A percentile compares a stretch with the other conserved stretches of the same genome.
Evolutionary conservation across 2,329 filamentous ascomycete species (phyloP).

Genomic region (Metarhizium guizhouense): DNA sequence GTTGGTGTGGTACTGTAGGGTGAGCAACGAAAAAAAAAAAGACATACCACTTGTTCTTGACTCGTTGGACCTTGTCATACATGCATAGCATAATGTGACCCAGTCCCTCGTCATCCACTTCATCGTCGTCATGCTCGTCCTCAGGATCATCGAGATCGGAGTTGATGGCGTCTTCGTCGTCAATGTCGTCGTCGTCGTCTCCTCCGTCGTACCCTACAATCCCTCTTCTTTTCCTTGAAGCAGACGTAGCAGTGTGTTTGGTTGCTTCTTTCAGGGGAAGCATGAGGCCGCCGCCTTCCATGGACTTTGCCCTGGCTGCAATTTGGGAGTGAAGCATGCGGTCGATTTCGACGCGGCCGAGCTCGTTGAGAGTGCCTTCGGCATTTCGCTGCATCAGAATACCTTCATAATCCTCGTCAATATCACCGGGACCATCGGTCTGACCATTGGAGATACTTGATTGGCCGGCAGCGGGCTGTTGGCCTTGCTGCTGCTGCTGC

Average conservation of each 20-base stretch:
- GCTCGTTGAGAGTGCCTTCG: constrained; percentile 43
- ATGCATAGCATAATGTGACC: constrained; percentile 96
- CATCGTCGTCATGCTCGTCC: constrained; percentile 73
- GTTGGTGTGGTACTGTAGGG: no score
- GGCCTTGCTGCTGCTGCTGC: constrained; percentile 20
- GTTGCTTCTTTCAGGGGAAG: constrained; percentile 54
- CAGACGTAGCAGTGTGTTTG: constrained; percentile 16
- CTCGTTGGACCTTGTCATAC: constrained; percentile 97
- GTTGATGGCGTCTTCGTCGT: constrained; percentile 94
- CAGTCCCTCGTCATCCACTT: constrained; percentile 76
- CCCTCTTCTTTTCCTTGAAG: constrained; percentile 17
- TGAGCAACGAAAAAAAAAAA: no score
- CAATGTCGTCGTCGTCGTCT: constrained; percentile 49
- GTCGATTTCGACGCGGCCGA: constrained; percentile 57
- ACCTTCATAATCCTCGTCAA: constrained; percentile 46
- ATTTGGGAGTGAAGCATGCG: constrained; percentile 60
- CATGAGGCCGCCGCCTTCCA: constrained; percentile 72
- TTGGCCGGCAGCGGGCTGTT: neutral
- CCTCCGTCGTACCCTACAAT: constrained; percentile 53
- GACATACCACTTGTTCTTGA: constrained; percentile 89
- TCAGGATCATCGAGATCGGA: constrained; percentile 95
- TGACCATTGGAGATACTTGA: constrained; percentile 37
- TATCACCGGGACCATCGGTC: constrained; percentile 61
- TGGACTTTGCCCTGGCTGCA: constrained; percentile 52
- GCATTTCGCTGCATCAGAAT: constrained; percentile 50